Base-by-base conservation (phyloP, 2,329 filamentous ascomycete species). In the Aspergillus flavus region DNA sequence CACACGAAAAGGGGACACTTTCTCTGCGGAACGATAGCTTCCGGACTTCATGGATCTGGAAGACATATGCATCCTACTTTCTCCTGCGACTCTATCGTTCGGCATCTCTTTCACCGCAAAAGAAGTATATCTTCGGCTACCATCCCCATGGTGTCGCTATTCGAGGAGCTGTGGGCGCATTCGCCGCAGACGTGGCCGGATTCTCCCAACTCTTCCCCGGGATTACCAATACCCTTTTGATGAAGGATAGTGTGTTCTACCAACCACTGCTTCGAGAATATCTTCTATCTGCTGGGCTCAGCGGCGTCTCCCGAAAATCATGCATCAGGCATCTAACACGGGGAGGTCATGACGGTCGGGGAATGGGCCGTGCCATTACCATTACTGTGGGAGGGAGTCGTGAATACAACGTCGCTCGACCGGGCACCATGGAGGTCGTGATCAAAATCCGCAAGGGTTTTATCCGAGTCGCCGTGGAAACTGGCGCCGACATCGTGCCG, bases 81-180 rank as follows among this genome's bases (percentile, higher is more conserved):
- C 93, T 93, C 1, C 90, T 91, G 46, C 85, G 85, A 58, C 84
- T 96, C 14, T 91, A 96, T 80, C 91, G 93, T 70, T 93, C 90
- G 1, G 84, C 88, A 65, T 85, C 89, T 57, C 85, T 96, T 6
- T 85, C 89, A n/a, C 85, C 91, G 0, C 90, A 87, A 2, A 84
- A 91, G 65, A 94, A 93, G 76, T 96, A 96, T 80, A 91, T 96
- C 66, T 91, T 96, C 70, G 92, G 92, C 34, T 96, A 96, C 75
- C 93, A 96, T 71, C 93, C 93, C 0, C 93, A 96, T 73, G 92
- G 93, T 34, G 94, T 96, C 77, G 95, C 96, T 71, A 92, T 89
- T 9, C 91, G 95, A 65, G 93, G 93, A 19, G 92, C 92, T 0
- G 93, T 91, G 78, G 90, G 87, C 3, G 89, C 92, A 2, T 94